Conservation (phyloP, 2,329 filamentous ascomycete genomes). For the Pseudogymnoascus sp. region DNA sequence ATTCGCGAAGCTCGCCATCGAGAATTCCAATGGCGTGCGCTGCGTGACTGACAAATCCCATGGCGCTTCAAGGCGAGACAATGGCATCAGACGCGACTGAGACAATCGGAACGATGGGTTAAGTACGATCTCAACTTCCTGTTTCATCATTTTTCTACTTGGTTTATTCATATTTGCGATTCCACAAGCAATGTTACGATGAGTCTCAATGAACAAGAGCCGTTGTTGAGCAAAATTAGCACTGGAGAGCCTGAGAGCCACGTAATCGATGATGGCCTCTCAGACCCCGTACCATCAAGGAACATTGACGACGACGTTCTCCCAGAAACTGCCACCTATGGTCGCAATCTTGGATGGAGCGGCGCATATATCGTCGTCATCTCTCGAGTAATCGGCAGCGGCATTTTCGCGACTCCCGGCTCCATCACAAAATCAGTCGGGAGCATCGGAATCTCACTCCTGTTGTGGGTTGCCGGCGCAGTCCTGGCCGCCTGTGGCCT, state of each 20-base stretch:
- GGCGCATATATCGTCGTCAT: constrained; percentile 28
- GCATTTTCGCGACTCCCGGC: constrained; percentile 44
- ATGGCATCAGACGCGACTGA: constrained; percentile 7
- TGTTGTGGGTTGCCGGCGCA: constrained; percentile 48
- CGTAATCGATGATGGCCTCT: background rate
- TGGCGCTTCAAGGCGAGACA: background rate
- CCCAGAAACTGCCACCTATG: constrained; percentile 1
- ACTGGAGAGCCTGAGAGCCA: background rate
- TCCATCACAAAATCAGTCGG: constrained; percentile 61
- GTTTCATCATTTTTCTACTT: background rate
- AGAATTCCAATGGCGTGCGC: background rate
- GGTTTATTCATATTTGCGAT: background rate
- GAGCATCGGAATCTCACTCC: constrained; percentile 50
- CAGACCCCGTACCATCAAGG: background rate
- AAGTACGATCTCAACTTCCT: background rate
- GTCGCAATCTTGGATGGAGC: constrained; percentile 23
- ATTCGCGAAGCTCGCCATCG: constrained; percentile 1
- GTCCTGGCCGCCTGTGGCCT: constrained; percentile 40
- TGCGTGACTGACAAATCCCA: background rate
- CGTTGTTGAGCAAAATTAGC: constrained; percentile 7
- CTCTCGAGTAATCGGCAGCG: constrained; percentile 26
- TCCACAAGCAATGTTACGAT: background rate
- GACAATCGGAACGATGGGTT: background rate
- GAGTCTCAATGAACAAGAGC: background rate
- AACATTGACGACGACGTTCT: background rate